Base-by-base conservation (phyloP, 805 yeast genomes). In the Priceomyces carsonii region DNA sequence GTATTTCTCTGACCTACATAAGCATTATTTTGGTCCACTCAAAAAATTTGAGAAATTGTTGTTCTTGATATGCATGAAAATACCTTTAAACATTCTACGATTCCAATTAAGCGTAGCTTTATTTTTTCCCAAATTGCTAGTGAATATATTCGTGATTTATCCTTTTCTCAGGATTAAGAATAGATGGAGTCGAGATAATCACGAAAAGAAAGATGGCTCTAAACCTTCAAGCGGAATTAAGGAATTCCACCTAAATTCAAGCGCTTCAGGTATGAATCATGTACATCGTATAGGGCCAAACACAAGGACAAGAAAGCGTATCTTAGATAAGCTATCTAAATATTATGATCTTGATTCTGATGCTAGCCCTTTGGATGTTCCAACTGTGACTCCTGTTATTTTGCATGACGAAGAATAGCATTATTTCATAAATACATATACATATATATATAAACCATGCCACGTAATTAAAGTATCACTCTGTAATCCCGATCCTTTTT, bases 101-200 rank as follows among this genome's bases (percentile, higher is more conserved):
- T 20, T 43, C 9, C 40, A 37, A 27, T 14, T 52, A 5, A 40
- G 47, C n/a, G 25, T 50, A 2, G 15, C 37, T 10, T 33, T 54
- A 8, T 53, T 54, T 25, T 6, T 57, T 8, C 62, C 63, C 3
- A 43, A 36, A 27, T 30, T 55, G 5, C 17, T 53, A 12, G n/a
- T 54, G 8, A 48, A 46, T 22, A 39, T 43, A 9, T 38, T 47
- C 15, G 21, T 50, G 4, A 16, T 42, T 7, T 43, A 50, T 39
- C 52, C 57, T 6, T n/a, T 48, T 4, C 3, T 19, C 22, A 12
- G n/a, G 10, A 15, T 12, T n/a, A 24, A 18, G 32, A 26, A 20
- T 7, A 18, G 18, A 18, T 9, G 3, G 13, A 25, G 26, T 15
- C 26, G 8, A 7, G 14, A 7, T 4, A 8, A 29, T 19, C 4